Evolutionary conservation across 2,329 filamentous ascomycete species (phyloP).

Genomic region (Neurospora sp.): DNA sequence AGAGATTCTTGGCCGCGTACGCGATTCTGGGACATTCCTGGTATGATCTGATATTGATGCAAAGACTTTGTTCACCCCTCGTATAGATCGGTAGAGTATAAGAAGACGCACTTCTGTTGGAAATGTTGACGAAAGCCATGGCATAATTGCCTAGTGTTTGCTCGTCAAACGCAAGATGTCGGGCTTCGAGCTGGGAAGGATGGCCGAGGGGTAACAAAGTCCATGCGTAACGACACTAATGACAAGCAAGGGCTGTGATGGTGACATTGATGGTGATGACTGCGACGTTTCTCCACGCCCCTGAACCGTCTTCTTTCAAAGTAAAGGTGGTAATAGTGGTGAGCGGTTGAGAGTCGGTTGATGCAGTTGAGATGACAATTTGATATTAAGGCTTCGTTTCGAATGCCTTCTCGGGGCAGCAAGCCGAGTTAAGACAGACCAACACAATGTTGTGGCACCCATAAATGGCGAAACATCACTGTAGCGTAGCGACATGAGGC

Average conservation of each 20-base stretch:
- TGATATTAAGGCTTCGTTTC: not conserved
- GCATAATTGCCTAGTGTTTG: not conserved
- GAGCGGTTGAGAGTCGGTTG: not conserved
- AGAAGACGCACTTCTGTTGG: not conserved
- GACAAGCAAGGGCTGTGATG: not conserved
- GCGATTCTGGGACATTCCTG: not conserved
- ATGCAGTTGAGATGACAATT: not conserved
- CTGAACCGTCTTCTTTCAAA: not conserved
- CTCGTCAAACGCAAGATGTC: not conserved
- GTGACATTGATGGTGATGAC: not conserved
- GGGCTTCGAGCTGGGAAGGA: not conserved
- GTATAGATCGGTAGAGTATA: too few relatives aligned
- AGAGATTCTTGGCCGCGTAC: not conserved
- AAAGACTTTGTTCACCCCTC: not conserved
- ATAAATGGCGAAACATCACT: not conserved
- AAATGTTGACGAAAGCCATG: not conserved
- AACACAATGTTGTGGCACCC: not conserved
- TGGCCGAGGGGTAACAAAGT: not conserved
- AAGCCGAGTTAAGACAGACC: not conserved
- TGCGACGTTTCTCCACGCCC: not conserved
- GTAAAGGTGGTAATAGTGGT: not conserved
- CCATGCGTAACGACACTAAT: not conserved
- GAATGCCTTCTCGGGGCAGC: not conserved
- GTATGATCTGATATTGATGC: not conserved
- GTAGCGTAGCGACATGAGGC: not conserved